phyloP scores from a whole-genome alignment of 371 early-diverging fungal species.

The Phascolomyces articulosus region DNA sequence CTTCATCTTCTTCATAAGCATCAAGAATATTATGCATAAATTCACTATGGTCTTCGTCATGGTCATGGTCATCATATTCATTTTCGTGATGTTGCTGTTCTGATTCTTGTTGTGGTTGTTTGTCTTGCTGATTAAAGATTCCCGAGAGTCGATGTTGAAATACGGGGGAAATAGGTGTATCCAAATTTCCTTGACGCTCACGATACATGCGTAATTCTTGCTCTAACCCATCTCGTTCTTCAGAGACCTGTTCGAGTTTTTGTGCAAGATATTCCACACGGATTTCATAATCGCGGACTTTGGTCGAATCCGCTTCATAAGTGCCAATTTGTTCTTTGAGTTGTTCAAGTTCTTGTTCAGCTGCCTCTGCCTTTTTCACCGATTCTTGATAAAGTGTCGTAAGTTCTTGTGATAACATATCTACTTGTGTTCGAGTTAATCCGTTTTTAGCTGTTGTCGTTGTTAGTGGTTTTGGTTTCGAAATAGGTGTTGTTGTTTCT shows the following conservation, averaged over 20 bases:
- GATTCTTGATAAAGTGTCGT: constrained; percentile 24
- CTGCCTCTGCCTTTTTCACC: constrained; percentile 23
- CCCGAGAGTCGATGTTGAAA: constrained; percentile 21
- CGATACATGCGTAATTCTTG: constrained; percentile 26
- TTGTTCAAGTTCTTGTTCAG: constrained; percentile 25
- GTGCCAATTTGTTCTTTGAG: constrained; percentile 33
- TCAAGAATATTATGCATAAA: constrained; percentile 33
- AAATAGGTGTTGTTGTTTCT: constrained; percentile 4
- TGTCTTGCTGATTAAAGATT: constrained; percentile 8
- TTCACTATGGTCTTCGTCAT: constrained; percentile 25
- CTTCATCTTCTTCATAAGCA: constrained; percentile 35
- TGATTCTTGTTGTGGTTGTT: constrained; percentile 18
- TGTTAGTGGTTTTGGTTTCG: not conserved
- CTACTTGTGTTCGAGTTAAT: not conserved
- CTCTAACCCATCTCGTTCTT: constrained; percentile 42
- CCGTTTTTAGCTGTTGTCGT: not conserved
- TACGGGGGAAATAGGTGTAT: constrained; percentile 25
- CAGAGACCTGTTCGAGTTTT: constrained; percentile 44
- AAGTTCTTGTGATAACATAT: constrained; percentile 29
- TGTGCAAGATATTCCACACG: constrained; percentile 44
- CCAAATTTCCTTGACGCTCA: constrained; percentile 15
- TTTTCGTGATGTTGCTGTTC: constrained; percentile 7
- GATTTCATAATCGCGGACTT: constrained; percentile 48
- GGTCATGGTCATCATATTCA: constrained; percentile 4
- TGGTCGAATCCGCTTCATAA: constrained; percentile 36